A percentile compares a stretch with the other conserved stretches of the same genome.
phyloP scores from a whole-genome alignment of 306 rosid species.

The Cucurbita moschata region DNA sequence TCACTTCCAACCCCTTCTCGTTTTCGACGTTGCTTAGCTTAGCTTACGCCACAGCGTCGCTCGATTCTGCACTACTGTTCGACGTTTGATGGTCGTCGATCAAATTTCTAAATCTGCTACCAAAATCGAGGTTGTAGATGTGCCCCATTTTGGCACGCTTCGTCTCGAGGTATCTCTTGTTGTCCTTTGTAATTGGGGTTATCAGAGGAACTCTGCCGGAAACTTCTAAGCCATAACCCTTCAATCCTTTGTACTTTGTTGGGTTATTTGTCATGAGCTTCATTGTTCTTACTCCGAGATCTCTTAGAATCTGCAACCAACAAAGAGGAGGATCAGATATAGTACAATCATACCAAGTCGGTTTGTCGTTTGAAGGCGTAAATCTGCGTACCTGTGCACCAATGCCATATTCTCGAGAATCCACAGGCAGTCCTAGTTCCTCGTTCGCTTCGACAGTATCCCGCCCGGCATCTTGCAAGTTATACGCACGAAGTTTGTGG shows the following conservation, averaged over 20 bases:
- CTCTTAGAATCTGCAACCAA: conserved; percentile 47
- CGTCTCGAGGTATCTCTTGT: conserved; percentile 60
- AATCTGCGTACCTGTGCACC: conserved; percentile 69
- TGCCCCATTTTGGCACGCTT: conserved; percentile 75
- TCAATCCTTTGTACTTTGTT: conserved; percentile 60
- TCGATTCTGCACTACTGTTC: neutral
- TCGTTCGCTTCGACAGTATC: conserved; percentile 95
- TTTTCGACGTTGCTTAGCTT: neutral
- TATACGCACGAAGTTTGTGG: conserved; percentile 90
- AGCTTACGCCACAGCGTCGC: neutral
- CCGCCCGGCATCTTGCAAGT: conserved; percentile 67
- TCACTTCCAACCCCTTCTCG: neutral
- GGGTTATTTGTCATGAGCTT: conserved; percentile 91
- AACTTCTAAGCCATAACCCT: conserved; percentile 69
- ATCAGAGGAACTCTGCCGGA: conserved; percentile 62
- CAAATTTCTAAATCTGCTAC: conserved; percentile 17
- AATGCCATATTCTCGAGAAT: conserved; percentile 90
- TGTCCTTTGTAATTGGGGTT: conserved; percentile 59
- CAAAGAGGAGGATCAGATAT: neutral
- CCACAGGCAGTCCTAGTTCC: conserved; percentile 87
- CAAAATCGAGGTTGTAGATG: conserved; percentile 29
- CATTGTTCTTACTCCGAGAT: conserved; percentile 71
- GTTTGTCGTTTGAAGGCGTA: neutral
- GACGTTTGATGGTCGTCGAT: conserved; percentile 21
- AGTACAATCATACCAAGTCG: neutral